A percentile compares a stretch with the other conserved stretches of the same genome.
phyloP scores from a whole-genome alignment of 805 yeast genomes.

The Saccharomycopsis vini region DNA sequence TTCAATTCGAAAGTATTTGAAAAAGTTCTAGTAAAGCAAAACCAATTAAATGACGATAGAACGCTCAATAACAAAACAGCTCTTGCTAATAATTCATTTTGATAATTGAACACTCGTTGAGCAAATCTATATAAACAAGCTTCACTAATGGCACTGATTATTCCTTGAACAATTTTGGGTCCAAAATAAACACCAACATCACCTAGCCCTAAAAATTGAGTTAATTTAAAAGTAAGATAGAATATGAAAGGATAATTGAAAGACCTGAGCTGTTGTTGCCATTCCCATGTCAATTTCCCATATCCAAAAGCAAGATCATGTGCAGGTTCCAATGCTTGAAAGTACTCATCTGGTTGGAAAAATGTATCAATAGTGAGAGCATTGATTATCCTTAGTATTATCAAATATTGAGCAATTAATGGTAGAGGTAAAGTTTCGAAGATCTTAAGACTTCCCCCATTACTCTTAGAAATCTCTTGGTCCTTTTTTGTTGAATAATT shows the following conservation, averaged over 20 bases:
- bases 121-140: conserved; percentile 44
- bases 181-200: conserved; percentile 34
- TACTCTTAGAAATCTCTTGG: not conserved
- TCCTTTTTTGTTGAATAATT: not conserved
- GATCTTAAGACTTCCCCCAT: not conserved
- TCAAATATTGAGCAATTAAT: conserved; percentile 24
- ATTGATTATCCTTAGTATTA: conserved; percentile 47
- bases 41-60: conserved; percentile 74
- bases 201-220: conserved; percentile 27
- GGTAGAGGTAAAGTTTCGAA: conserved; percentile 12
- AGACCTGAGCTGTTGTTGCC: conserved; percentile 69
- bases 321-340: conserved; percentile 91
- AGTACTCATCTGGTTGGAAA: conserved; percentile 95
- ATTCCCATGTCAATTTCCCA: conserved; percentile 92
- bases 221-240: conserved; percentile 34
- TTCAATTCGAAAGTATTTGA: conserved; percentile 75
- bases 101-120: conserved; percentile 20
- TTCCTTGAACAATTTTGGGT: conserved; percentile 66
- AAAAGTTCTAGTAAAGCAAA: conserved; percentile 70
- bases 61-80: conserved; percentile 43
- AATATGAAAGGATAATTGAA: conserved; percentile 73
- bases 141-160: conserved; percentile 68
- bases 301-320: conserved; percentile 64
- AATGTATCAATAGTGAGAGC: conserved; percentile 59
- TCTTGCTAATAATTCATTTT: conserved; percentile 30